Evolutionary conservation across 2,329 filamentous ascomycete genomes (phyloP).

Genomic region (Ophiostoma sp.): DNA sequence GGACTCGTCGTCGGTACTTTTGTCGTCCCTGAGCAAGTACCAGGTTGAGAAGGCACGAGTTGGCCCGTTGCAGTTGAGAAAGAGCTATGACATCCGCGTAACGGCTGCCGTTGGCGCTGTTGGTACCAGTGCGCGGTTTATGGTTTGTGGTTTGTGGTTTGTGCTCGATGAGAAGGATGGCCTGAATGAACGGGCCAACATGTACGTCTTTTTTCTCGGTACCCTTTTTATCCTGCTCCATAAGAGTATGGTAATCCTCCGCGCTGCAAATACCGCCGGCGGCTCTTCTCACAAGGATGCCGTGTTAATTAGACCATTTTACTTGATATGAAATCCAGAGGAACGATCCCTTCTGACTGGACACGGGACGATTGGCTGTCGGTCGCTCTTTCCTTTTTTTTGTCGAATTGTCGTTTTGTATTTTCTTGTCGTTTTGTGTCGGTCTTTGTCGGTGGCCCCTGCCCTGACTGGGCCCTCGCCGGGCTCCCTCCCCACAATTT

Average conservation of each 20-base stretch:
- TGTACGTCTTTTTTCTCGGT: slow-evolving; percentile 1
- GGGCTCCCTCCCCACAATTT: slow-evolving; percentile 9
- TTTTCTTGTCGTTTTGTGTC: neutral
- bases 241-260: neutral
- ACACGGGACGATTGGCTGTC: neutral
- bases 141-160: neutral
- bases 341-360: neutral
- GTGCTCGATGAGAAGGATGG: neutral
- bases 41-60: neutral
- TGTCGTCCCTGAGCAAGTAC: neutral
- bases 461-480: neutral
- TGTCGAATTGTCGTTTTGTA: neutral
- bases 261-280: neutral
- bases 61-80: neutral
- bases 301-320: neutral
- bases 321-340: neutral
- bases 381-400: neutral
- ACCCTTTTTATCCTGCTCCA: neutral
- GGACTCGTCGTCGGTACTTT: neutral
- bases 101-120: neutral
- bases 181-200: neutral
- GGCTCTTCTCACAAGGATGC: neutral
- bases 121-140: neutral
- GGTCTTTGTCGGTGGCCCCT: slow-evolving; percentile 1
- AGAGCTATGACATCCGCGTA: neutral